These are phyloP conservation scores for Ustilago shanxiensis DNA, from an alignment of 1,284 basidiomycete genomes.

Conservation along the genomic window DNA sequence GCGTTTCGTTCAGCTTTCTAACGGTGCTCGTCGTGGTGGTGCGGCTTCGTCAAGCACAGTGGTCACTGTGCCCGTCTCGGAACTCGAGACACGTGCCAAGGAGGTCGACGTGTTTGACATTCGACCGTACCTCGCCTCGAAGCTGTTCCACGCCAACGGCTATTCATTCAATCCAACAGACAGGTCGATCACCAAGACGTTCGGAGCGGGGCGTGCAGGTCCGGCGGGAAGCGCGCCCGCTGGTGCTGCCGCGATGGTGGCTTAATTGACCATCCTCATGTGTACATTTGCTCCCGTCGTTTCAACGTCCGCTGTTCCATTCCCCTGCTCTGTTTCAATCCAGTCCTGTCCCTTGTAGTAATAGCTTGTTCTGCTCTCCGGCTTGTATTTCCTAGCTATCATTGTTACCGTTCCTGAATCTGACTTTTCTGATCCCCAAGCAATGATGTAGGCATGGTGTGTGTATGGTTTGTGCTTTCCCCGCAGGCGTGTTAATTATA, in stretches of 20 bases:
- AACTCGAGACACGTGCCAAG: conserved; percentile 76
- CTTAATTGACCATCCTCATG: conserved; percentile 5
- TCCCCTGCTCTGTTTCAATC: neutral
- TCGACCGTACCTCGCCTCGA: conserved; percentile 84
- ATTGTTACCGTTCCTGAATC: neutral
- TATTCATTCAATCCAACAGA: conserved; percentile 74
- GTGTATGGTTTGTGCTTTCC: no score
- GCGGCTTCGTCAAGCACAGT: conserved; percentile 31
- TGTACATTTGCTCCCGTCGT: neutral
- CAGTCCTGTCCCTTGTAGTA: conserved; percentile 9
- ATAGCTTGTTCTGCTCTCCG: conserved; percentile 5
- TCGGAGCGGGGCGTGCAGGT: conserved; percentile 41
- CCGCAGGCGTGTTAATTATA: no score
- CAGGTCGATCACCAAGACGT: conserved; percentile 64
- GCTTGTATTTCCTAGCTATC: conserved; percentile 9
- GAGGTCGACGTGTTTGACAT: conserved; percentile 95
- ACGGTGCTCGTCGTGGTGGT: conserved; percentile 17
- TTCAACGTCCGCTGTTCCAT: no score
- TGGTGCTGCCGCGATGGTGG: conserved; percentile 34
- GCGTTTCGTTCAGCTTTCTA: conserved; percentile 75
- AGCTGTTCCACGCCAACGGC: conserved; percentile 89
- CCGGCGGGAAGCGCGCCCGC: conserved; percentile 17
- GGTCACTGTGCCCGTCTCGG: conserved; percentile 62
- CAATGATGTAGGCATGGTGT: no score
- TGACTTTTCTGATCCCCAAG: no score